These are phyloP conservation scores for Infundibulicybe gibba DNA, from an alignment of 768 basidiomycete species.

Conservation along the genomic window DNA sequence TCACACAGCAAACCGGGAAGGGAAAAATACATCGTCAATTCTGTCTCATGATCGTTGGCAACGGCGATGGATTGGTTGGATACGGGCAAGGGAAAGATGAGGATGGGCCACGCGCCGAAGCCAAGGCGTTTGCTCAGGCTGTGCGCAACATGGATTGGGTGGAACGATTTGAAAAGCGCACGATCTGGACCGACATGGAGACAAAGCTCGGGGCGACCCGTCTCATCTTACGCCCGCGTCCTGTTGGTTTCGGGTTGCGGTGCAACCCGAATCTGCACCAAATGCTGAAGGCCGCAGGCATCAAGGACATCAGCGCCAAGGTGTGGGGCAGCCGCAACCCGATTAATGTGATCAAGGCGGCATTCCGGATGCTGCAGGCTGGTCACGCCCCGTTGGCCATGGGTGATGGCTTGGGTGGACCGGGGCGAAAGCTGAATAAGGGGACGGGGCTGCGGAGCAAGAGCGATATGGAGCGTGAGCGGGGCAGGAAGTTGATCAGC, in stretches of 20 bases:
- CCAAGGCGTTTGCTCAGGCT: slow-evolving; percentile 64
- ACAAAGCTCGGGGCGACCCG: slow-evolving; percentile 82
- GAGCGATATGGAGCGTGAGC: slow-evolving; percentile 73
- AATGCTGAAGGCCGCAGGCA: slow-evolving; percentile 88
- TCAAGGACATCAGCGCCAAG: slow-evolving; percentile 93
- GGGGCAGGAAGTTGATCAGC: slow-evolving; percentile 76
- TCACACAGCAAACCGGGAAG: slow-evolving; percentile 91
- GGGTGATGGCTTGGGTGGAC: slow-evolving; percentile 80
- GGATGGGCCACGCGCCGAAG: slow-evolving; percentile 47
- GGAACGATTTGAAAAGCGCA: slow-evolving; percentile 90
- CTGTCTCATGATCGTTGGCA: slow-evolving; percentile 70
- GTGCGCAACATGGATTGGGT: slow-evolving; percentile 90
- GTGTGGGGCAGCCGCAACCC: slow-evolving; percentile 91
- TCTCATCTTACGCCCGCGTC: slow-evolving; percentile 76
- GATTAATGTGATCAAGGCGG: slow-evolving; percentile 82
- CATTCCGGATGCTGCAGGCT: slow-evolving; percentile 78
- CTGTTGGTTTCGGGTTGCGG: slow-evolving; percentile 88
- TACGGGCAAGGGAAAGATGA: slow-evolving; percentile 78
- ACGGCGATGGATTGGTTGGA: slow-evolving; percentile 82
- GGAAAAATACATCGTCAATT: slow-evolving; percentile 75
- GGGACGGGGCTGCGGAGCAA: slow-evolving; percentile 68
- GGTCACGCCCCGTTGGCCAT: slow-evolving; percentile 78
- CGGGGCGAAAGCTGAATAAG: slow-evolving; percentile 67
- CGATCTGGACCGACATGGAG: slow-evolving; percentile 90
- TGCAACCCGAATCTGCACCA: slow-evolving; percentile 89